Evolutionary conservation across 176 grass and related monocot genomes (phyloP), one percentile per base, ranked within the genome.

Genomic region (Aegilops umbellulata): DNA sequence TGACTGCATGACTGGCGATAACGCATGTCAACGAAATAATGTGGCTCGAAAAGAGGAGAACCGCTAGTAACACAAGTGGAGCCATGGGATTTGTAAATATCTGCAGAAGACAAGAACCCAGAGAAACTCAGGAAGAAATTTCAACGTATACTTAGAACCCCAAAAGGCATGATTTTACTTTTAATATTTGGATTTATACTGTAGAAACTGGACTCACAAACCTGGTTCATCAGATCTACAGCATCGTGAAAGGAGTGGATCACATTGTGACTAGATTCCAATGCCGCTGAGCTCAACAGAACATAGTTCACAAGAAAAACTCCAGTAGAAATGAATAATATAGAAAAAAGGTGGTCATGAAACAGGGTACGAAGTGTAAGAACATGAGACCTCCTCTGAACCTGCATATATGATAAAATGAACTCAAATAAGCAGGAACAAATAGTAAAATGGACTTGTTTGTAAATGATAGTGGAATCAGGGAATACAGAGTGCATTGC

Each of bases 301-400:
- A 92, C 82, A 81, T 93, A 93, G 64, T 95, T 92, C 76, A 95
- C 95, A 73, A 95, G 77, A 89, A 95, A 98, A 82, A 98, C 73
- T 23, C 91, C 93, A 81, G 95, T 90, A 82, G 93, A 98, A 83
- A 87, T 83, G 67, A 95, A 93, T 78, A 98, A 63, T 71, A 95
- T 89, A 78, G 87, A 90, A 38, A 87, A 95, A 70, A 98, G 84
- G 76, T 98, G 95, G 74, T 95, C 95, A 60, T 95, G 89, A 90
- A 95, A 93, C 25, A 95, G 80, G 42, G 87, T 78, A 74, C 83
- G 68, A 42, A 95, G 84, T 65, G 80, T 35, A 53, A 73, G 69
- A 82, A 35, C 22, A 20, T 27, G 47, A 79, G 22, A 44, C 77
- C 34, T 93, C 79, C 69, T 98, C 58, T 92, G 89, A 26, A 78